Base-by-base conservation (phyloP, 2,329 filamentous ascomycete species). In the Fusarium bactridioides region DNA sequence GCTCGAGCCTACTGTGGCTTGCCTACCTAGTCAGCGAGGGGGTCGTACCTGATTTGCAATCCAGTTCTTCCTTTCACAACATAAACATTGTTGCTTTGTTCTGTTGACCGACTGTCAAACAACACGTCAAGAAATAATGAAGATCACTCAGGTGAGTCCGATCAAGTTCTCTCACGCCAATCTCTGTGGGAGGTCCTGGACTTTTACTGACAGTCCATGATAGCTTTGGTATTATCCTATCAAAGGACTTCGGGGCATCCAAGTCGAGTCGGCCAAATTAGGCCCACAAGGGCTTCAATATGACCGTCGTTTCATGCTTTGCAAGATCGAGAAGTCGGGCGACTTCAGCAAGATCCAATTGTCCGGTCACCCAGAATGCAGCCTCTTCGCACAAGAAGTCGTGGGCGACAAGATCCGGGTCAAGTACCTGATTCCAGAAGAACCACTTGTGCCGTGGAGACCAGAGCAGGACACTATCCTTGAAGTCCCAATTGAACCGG, bases 301-400 rank as follows among this genome's bases (percentile, higher is more conserved):
- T 78, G 92, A 94, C 82, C 88, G 92, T 15, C 85, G 85, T 38
- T 94, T 93, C 81, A 93, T 94, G 88, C 86, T 94, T 8, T 86
- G 89, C 69, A 87, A 87, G 73, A 83, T 88, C 70, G 77, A 83
- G 23, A 74, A 81, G 47, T 79, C 82, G 44, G 83, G 78, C 33
- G 76, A 79, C 40, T 77, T 88, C 33, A 80, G 83, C 68, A 90
- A 90, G 75, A 86, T 94, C 80, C 89, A 92, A 76, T 82, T 93
- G 37, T 80, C 86, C 2, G 68, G 83, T 33, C 86, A 88, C 63
- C 86, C 90, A 0, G 84, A 88, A 63, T 91, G 92, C 82, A 85
- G 86, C 19, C 86, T 93, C 8, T 94, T 94, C 77, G 80, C 85
- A 27, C 91, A 90, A 61, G 83, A 85, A n/a, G 82, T 93, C 31